Conservation (phyloP, 352 stramenopile genomes). For the Phytopythium montanum region DNA sequence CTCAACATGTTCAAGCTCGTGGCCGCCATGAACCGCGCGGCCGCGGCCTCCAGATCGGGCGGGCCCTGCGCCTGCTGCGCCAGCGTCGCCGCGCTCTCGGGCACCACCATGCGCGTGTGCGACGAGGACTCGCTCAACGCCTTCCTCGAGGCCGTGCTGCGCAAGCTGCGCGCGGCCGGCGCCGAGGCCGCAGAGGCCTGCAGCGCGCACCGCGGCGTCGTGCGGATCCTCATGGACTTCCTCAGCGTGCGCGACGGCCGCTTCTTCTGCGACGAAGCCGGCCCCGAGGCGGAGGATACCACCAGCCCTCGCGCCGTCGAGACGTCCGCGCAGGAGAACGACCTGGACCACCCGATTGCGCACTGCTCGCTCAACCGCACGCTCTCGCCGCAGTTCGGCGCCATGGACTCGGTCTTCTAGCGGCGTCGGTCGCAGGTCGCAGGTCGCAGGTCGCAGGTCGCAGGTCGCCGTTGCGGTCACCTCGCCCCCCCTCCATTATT, state of each 20-base stretch:
- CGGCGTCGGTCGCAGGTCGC: neutral
- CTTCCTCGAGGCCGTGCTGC: conserved; percentile 49
- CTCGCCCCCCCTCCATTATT: conserved; percentile 2
- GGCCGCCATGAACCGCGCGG: conserved; percentile 58
- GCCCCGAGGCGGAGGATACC: neutral
- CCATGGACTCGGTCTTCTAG: conserved; percentile 78
- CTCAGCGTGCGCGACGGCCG: conserved; percentile 70
- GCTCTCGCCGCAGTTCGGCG: conserved; percentile 70
- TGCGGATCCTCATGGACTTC: conserved; percentile 85
- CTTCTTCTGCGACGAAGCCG: conserved; percentile 62
- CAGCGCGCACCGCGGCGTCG: conserved; percentile 62
- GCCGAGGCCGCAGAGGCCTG: conserved; percentile 46
- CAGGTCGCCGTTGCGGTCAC: neutral
- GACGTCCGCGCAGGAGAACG: conserved; percentile 35
- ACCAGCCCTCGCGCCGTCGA: conserved; percentile 11
- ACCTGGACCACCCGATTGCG: conserved; percentile 58
- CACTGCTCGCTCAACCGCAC: conserved; percentile 76
- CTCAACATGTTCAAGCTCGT: conserved; percentile 82
- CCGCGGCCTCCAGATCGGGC: conserved; percentile 17
- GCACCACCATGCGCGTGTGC: conserved; percentile 31
- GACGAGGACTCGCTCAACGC: conserved; percentile 55
- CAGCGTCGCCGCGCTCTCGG: conserved; percentile 36
- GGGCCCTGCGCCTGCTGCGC: conserved; percentile 51
- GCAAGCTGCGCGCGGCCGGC: conserved; percentile 48
- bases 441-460: neutral